These are phyloP conservation scores for Cladophialophora psammophila DNA, from an alignment of 2,329 filamentous ascomycete species.

Conservation along the genomic window DNA sequence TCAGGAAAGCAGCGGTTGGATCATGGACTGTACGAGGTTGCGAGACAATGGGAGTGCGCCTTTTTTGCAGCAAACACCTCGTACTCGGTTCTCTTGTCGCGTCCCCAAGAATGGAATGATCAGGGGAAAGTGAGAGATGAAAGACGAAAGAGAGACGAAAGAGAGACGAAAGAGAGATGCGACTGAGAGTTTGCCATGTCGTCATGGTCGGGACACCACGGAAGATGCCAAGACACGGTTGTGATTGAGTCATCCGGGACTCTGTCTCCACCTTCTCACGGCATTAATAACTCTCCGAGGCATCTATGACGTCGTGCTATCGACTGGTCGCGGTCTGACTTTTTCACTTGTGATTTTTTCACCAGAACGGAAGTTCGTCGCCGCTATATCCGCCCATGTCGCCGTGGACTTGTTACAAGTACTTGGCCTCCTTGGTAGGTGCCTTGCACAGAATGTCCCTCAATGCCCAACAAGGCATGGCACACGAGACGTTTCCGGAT, in stretches of 20 bases:
- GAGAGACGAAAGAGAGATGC: neutral
- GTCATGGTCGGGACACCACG: neutral
- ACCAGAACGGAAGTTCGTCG: neutral
- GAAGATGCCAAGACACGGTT: neutral
- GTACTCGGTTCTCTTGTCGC: neutral
- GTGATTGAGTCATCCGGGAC: neutral
- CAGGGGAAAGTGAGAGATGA: neutral
- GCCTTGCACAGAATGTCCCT: neutral
- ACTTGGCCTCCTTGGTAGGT: neutral
- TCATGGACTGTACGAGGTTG: neutral
- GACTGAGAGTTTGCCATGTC: neutral
- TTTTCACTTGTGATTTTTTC: too few species aligned
- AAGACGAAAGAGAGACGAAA: too few species aligned
- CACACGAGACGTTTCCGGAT: neutral
- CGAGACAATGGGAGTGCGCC: neutral
- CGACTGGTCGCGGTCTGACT: too few species aligned
- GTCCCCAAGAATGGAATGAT: neutral
- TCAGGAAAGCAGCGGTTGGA: neutral
- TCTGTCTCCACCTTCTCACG: neutral
- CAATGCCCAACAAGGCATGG: neutral
- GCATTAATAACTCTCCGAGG: neutral
- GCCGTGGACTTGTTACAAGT: too few species aligned
- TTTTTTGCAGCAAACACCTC: neutral
- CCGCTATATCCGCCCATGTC: slow-evolving; percentile 1
- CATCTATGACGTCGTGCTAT: neutral